phyloP scores from a whole-genome alignment of 768 basidiomycete species.

The Tricholoma sp. region DNA sequence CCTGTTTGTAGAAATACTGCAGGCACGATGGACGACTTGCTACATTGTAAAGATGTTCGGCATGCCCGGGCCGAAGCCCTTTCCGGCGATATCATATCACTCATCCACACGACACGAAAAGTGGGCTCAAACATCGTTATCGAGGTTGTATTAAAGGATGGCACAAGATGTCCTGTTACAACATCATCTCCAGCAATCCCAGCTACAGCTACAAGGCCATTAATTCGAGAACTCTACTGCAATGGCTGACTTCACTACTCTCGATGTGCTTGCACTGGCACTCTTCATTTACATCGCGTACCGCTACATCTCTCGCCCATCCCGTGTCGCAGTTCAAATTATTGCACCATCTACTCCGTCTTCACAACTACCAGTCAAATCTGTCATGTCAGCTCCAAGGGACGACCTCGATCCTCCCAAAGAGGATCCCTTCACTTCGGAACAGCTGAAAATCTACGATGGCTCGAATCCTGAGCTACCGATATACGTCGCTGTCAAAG shows the following conservation, averaged over 20 bases:
- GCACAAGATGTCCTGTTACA: too few species aligned
- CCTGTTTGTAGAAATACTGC: too few species aligned
- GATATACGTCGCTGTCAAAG: conserved; percentile 93
- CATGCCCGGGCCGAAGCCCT: too few species aligned
- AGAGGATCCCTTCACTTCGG: conserved; percentile 69
- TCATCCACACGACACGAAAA: too few species aligned
- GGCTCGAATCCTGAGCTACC: conserved; percentile 61
- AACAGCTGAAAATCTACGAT: conserved; percentile 64
- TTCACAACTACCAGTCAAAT: conserved; percentile 33
- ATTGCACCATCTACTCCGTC: not conserved
- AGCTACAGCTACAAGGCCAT: too few species aligned
- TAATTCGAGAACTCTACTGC: too few species aligned
- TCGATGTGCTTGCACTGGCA: not conserved
- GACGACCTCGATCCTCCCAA: conserved; percentile 68
- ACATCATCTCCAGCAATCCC: too few species aligned
- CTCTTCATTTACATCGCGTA: not conserved
- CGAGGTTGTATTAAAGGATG: too few species aligned
- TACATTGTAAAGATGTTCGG: too few species aligned
- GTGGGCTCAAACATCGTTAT: too few species aligned
- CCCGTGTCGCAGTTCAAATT: not conserved
- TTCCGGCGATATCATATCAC: too few species aligned
- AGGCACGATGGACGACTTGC: too few species aligned
- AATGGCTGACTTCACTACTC: conserved; percentile 3
- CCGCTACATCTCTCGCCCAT: not conserved
- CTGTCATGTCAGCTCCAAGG: conserved; percentile 31